Base-by-base conservation (phyloP, 202 grass and related monocot species). In the Cymbopogon flexuosus region DNA sequence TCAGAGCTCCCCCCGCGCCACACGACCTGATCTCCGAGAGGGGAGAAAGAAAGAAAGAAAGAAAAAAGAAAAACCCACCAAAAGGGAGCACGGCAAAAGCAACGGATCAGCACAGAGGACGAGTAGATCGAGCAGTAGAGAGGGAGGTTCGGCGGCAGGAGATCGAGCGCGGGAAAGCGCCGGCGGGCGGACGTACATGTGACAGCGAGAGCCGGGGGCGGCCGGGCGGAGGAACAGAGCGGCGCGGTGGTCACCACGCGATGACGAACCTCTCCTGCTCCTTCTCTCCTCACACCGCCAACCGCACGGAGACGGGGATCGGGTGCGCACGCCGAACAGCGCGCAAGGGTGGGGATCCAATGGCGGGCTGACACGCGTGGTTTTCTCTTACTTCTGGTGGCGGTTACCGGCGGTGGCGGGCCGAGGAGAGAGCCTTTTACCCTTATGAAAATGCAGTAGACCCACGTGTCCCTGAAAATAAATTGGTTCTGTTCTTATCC, bases 211-310 rank as follows among this genome's bases (percentile, higher is more conserved):
- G 68, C 70, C 86, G 73, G 78, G n/a, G 77, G 31, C 11, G 59
- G 56, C n/a, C 39, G 58, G 30, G 51, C 46, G 15, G 61, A 68
- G 49, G 85, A 80, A 75, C 77, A 71, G 73, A 85, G 79, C 45
- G 77, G 63, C 42, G 51, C 79, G 76, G 79, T 18, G 76, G 79
- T 18, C 81, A 81, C 76, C 68, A 41, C 74, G 60, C 84, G 82
- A 93, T 82, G 84, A 93, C 88, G 81, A 73, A 75, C 73, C 70
- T 63, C 85, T 24, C 86, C 36, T 59, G 51, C 84, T 77, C 66
- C 43, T 34, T 67, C 76, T 79, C 76, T 27, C n/a, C 43, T 27
- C 61, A 3, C 69, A 1, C 27, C 10, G 29, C 0, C 27, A 18
- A 46, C 29, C 70, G 76, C 62, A 54, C 29, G 62, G 76, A 67